Conservation (phyloP, 2,329 filamentous ascomycete species). For the Sporothrix euskadiensis region DNA sequence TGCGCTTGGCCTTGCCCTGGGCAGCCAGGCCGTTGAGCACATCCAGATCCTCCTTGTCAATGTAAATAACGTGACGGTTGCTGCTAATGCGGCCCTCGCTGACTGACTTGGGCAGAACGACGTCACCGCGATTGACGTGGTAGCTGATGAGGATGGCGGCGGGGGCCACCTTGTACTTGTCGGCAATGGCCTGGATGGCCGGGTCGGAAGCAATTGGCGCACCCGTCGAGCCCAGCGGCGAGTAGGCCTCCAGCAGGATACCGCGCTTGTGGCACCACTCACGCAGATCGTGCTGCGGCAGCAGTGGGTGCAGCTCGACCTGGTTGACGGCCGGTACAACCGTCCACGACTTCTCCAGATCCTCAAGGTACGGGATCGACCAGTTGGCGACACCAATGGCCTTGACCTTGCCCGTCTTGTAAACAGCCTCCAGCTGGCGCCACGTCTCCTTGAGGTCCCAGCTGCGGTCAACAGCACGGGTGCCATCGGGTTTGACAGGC, state of each 20-base stretch:
- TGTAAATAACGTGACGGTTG: conserved; percentile 51
- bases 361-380: conserved; percentile 54
- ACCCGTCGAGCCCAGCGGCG: conserved; percentile 35
- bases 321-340: conserved; percentile 55
- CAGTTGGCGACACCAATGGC: conserved; percentile 63
- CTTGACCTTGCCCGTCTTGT: conserved; percentile 54
- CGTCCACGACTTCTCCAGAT: conserved; percentile 50
- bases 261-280: conserved; percentile 54
- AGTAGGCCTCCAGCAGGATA: conserved; percentile 56
- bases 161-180: conserved; percentile 58
- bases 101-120: conserved; percentile 69
- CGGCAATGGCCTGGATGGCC: conserved; percentile 58
- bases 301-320: conserved; percentile 51
- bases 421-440: conserved; percentile 62
- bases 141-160: conserved; percentile 65
- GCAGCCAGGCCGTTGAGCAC: conserved; percentile 22
- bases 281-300: conserved; percentile 52
- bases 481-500: conserved; percentile 27
- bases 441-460: conserved; percentile 46
- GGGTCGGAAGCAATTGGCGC: conserved; percentile 57
- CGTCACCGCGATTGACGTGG: conserved; percentile 66
- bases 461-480: conserved; percentile 21
- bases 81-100: conserved; percentile 66
- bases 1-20: conserved; percentile 25
- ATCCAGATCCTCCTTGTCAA: conserved; percentile 12